phyloP scores from a whole-genome alignment of 2,329 filamentous ascomycete genomes.

The Passalora sequoiae region DNA sequence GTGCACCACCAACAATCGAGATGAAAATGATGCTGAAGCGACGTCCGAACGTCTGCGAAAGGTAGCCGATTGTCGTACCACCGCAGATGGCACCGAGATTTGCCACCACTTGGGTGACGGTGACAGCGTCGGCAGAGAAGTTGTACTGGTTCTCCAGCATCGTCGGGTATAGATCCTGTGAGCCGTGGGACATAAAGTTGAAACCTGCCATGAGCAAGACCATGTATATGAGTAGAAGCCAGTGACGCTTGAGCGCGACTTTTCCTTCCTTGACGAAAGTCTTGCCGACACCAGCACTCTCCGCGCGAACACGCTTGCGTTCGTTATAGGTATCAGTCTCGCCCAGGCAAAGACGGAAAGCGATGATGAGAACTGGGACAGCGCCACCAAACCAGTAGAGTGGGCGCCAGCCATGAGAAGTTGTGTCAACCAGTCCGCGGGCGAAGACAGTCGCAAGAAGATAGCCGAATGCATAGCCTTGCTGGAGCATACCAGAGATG shows the following conservation, averaged over 20 bases:
- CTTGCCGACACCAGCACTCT: conserved; percentile 55
- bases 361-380: conserved; percentile 73
- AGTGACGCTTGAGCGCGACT: conserved; percentile 71
- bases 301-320: conserved; percentile 58
- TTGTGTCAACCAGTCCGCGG: conserved; percentile 66
- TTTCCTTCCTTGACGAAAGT: conserved; percentile 73
- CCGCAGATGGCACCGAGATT: conserved; percentile 48
- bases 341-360: conserved; percentile 69
- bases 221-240: conserved; percentile 73
- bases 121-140: conserved; percentile 47
- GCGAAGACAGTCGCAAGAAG: conserved; percentile 46
- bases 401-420: conserved; percentile 73
- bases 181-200: conserved; percentile 85
- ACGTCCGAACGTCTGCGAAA: conserved; percentile 44
- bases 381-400: conserved; percentile 85
- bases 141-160: conserved; percentile 56
- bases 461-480: conserved; percentile 61
- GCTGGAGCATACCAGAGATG: conserved; percentile 58
- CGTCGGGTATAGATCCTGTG: conserved; percentile 60
- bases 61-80: conserved; percentile 44
- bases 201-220: conserved; percentile 85
- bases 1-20: conserved; percentile 61
- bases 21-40: conserved; percentile 46
- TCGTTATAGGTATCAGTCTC: conserved; percentile 71
- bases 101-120: conserved; percentile 47